Percentiles rank a stretch among this genome's conserved stretches.
Conservation (phyloP, 108 stramenopile genomes). For the Cyclotella sp. region DNA sequence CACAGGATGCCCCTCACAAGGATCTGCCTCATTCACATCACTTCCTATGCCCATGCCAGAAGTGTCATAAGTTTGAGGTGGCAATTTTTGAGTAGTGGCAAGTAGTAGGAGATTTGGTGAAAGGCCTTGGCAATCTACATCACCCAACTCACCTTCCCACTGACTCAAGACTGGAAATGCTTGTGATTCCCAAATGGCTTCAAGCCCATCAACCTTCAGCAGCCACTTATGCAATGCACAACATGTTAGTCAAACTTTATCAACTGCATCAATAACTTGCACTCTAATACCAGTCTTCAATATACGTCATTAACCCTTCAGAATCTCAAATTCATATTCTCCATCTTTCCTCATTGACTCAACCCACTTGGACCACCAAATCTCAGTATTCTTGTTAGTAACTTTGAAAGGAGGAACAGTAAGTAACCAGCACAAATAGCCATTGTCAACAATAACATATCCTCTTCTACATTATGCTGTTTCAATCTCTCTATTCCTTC, state of each 20-base stretch:
- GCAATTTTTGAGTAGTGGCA: neutral
- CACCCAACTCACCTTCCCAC: constrained; percentile 16
- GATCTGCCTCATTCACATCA: neutral
- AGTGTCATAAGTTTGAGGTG: no score
- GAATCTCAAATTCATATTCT: no score
- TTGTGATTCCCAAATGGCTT: constrained; percentile 5
- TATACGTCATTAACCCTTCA: no score
- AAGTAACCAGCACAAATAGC: no score
- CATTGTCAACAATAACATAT: no score
- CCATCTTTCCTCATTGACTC: no score
- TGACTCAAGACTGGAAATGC: neutral
- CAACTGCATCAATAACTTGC: constrained; percentile 12
- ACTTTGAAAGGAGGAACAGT: no score
- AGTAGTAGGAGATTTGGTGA: neutral
- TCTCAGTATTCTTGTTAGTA: no score
- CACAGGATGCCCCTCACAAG: neutral
- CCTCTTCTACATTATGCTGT: no score
- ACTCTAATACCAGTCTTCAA: constrained; percentile 37
- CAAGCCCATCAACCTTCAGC: constrained; percentile 47
- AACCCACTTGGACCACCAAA: no score
- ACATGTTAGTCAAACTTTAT: constrained; percentile 38
- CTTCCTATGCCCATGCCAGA: neutral
- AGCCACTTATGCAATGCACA: constrained; percentile 56
- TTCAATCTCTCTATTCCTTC: no score
- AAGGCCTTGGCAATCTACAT: neutral